Evolutionary conservation across 495 filamentous ascomycete genomes (phyloP).

Genomic region (Neurospora sp.): DNA sequence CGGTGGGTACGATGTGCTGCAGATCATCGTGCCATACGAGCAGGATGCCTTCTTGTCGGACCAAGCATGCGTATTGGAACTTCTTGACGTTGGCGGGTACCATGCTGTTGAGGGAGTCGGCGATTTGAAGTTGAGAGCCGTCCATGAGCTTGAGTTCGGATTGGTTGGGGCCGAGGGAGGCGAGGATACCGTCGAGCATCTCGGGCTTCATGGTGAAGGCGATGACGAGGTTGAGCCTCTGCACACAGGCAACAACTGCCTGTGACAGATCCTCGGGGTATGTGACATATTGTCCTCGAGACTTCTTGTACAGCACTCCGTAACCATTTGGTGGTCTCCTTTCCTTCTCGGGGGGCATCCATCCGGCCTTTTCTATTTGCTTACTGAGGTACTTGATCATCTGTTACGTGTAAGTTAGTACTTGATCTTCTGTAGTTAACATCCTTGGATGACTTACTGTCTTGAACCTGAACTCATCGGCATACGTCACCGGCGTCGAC

Average conservation of each 20-base stretch:
- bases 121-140: slow-evolving; percentile 57
- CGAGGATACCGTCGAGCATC: neutral
- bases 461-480: slow-evolving; percentile 7
- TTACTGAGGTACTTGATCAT: slow-evolving; percentile 70
- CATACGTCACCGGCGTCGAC: neutral
- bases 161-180: slow-evolving; percentile 38
- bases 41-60: slow-evolving; percentile 50
- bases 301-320: slow-evolving; percentile 54
- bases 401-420: slow-evolving; percentile 37
- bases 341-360: slow-evolving; percentile 40
- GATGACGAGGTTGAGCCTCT: slow-evolving; percentile 52
- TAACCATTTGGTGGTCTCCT: slow-evolving; percentile 41
- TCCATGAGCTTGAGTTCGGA: slow-evolving; percentile 56
- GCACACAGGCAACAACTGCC: slow-evolving; percentile 43
- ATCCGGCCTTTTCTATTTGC: slow-evolving; percentile 53
- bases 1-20: slow-evolving; percentile 48
- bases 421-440: too few relatives aligned
- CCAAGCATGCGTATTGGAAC: slow-evolving; percentile 60
- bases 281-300: slow-evolving; percentile 48
- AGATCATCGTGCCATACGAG: slow-evolving; percentile 66
- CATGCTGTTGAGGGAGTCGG: slow-evolving; percentile 52
- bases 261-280: slow-evolving; percentile 44
- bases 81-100: slow-evolving; percentile 42
- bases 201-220: slow-evolving; percentile 3
- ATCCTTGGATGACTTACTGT: neutral